Base-by-base conservation (phyloP, 2,329 filamentous ascomycete genomes). In the Aphanoascus verrucosus region DNA sequence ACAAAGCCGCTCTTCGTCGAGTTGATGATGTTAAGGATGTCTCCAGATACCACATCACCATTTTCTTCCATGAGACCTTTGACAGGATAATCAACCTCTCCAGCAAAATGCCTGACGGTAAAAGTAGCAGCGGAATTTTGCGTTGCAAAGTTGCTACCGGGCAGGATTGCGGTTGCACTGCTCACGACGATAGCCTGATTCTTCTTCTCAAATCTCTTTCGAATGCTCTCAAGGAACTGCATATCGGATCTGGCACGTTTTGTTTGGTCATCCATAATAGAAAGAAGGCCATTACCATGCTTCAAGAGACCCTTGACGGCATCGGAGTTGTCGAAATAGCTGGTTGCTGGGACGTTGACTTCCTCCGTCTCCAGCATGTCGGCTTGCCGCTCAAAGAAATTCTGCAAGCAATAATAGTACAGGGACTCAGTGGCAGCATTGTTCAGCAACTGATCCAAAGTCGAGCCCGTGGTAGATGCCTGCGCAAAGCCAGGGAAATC, bases 311-410 rank as follows among this genome's bases (percentile, higher is more conserved):
- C 91, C 63, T 86, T 88, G 56, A 96, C 89, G 8, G 91, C 89
- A 67, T 97, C 93, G 0, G 87, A 89, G 69, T 97, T 98, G 70
- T 98, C 93, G 62, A 96, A 98, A 69, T 97, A 98, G 72, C 88
- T 95, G 0, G 91, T 96, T 0, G 90, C 84, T 1, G 90, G 80
- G 2, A 98, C 88, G 32, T 78, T 82, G 35, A 98, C 88, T 66
- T 98, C 93, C 67, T 98, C 93, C 1, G 85, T 89, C 65, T 98
- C 93, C 19, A 98, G 77, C 72, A 94, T 81, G 58, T 97, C 91
- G 0, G 90, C 89, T 69, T 93, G 94, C 60, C 85, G 84, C 64
- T 96, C 90, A 67, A 97, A 98, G 72, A 98, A 97, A 68, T 86
- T 94, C 65, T 95, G 90, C 20, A 97, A 77, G 34, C 89, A 90